Evolutionary conservation across 176 grass and related monocot genomes (phyloP).

Genomic region (Bonia amplexicaulis): DNA sequence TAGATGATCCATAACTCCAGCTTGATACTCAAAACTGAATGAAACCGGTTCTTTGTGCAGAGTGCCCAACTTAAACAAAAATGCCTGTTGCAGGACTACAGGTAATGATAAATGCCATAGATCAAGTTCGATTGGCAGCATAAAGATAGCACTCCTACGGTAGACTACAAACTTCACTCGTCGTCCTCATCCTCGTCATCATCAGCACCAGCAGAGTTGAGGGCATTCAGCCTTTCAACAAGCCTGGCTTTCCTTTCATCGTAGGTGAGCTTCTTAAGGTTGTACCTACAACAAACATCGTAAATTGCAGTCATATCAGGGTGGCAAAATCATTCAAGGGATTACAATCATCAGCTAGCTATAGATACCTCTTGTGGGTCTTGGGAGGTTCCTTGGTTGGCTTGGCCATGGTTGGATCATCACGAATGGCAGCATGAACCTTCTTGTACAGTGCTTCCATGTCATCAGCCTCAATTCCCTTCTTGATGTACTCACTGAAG

Average conservation of each 20-base stretch:
- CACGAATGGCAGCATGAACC: conserved; percentile 73
- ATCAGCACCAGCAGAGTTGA: conserved; percentile 42
- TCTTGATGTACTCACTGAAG: conserved; percentile 70
- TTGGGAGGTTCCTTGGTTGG: conserved; percentile 46
- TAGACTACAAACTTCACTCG: conserved; percentile 33
- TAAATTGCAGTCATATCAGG: background rate
- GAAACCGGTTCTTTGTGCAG: background rate
- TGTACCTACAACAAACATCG: conserved; percentile 38
- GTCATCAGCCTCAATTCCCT: conserved; percentile 51
- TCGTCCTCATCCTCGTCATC: conserved; percentile 68
- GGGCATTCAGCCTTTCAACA: conserved; percentile 49
- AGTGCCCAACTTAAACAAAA: conserved; percentile 44
- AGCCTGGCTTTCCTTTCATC: conserved; percentile 75
- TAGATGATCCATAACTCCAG: conserved; percentile 15
- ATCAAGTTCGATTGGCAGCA: background rate
- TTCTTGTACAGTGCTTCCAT: conserved; percentile 78
- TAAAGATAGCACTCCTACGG: conserved; percentile 7
- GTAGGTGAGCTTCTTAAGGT: conserved; percentile 76
- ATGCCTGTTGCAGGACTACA: conserved; percentile 24
- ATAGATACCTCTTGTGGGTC: conserved; percentile 66
- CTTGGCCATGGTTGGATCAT: conserved; percentile 37
- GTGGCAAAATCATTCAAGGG: background rate
- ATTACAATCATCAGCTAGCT: background rate
- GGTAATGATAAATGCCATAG: background rate
- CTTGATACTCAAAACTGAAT: conserved; percentile 10